These are phyloP conservation scores for Salix purpurea DNA, from an alignment of 345 rosid genomes.

Conservation along the genomic window DNA sequence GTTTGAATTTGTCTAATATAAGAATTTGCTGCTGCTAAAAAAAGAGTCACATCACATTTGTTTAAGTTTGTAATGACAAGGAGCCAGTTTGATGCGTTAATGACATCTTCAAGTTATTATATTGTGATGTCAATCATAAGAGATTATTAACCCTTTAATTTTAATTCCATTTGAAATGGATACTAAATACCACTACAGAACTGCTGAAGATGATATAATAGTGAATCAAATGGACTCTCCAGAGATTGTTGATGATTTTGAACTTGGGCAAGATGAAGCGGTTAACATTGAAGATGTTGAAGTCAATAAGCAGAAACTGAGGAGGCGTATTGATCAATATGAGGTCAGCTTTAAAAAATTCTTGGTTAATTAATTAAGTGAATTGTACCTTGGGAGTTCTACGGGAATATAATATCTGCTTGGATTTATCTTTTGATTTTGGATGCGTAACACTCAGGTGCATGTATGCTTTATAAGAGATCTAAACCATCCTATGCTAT, in stretches of 20 bases:
- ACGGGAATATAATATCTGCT: background rate
- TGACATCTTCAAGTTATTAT: too few relatives aligned
- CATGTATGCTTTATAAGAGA: background rate
- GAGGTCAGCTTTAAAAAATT: conserved; percentile 41
- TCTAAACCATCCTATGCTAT: background rate
- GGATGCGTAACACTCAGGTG: background rate
- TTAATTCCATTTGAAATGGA: background rate
- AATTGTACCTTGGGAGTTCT: background rate
- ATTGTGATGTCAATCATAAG: background rate
- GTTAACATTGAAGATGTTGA: conserved; percentile 83
- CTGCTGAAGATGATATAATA: conserved; percentile 85
- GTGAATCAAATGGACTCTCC: conserved; percentile 74
- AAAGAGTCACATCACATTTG: background rate
- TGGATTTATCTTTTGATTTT: background rate
- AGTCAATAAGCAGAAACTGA: conserved; percentile 71
- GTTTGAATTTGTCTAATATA: background rate
- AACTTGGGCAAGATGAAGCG: conserved; percentile 84
- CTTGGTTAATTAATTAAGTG: background rate
- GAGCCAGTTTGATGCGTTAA: background rate
- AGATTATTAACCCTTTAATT: background rate
- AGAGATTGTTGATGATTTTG: conserved; percentile 84
- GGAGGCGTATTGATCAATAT: conserved; percentile 65
- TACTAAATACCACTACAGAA: conserved; percentile 35
- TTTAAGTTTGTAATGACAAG: background rate
- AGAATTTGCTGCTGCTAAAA: background rate